A percentile compares a stretch with the other conserved stretches of the same genome.
phyloP scores from a whole-genome alignment of 257 asterid genomes.

The Solanum pennellii region DNA sequence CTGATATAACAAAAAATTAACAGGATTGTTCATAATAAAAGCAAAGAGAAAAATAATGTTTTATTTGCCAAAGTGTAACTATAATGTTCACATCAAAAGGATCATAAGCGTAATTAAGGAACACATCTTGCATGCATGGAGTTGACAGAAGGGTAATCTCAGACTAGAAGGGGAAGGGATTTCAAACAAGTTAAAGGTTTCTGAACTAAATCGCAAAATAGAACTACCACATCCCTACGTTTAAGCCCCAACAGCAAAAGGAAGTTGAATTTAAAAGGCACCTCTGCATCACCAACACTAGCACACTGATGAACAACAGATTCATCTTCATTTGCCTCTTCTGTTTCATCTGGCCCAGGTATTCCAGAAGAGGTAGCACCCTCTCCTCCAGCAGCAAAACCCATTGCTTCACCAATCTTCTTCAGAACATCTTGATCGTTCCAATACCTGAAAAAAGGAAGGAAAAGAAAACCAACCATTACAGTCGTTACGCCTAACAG shows the following conservation, averaged over 20 bases:
- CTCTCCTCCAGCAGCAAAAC: constrained; percentile 69
- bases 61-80: not conserved
- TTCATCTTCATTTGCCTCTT: constrained; percentile 74
- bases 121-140: not conserved
- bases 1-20: not conserved
- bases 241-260: not conserved
- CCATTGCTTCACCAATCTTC: constrained; percentile 96
- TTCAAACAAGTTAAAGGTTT: not conserved
- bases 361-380: constrained; percentile 49
- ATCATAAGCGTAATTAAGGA: not conserved
- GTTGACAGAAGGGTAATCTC: not conserved
- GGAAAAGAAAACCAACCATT: not conserved
- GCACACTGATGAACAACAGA: constrained; percentile 84
- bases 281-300: constrained; percentile 86
- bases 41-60: not conserved
- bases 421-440: constrained; percentile 74
- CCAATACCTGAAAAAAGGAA: constrained; percentile 55
- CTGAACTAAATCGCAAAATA: not conserved
- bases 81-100: not conserved
- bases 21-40: not conserved
- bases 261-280: constrained; percentile 8
- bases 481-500: not conserved
- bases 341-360: constrained; percentile 60
- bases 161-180: not conserved
- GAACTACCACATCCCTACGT: not conserved